Percentiles rank a stretch among this genome's conserved stretches.
Conservation (phyloP, 441 rosid genomes). For the Euphorbia celastroides region DNA sequence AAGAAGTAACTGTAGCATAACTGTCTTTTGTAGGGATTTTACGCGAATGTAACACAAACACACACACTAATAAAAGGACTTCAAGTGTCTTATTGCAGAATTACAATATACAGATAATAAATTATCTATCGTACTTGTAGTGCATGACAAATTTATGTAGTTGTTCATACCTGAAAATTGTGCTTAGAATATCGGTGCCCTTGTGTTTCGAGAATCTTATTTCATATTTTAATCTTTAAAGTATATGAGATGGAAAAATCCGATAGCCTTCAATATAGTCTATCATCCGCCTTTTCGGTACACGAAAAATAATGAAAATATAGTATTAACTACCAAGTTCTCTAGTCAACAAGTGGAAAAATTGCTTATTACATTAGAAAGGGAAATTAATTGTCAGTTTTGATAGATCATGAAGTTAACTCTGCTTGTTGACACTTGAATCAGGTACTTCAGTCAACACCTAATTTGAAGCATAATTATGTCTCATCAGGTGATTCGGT, state of each 20-base stretch:
- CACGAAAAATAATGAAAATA: neutral
- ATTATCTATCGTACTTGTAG: neutral
- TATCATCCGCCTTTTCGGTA: neutral
- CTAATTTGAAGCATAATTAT: slow-evolving; percentile 21
- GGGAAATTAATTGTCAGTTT: neutral
- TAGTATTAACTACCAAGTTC: neutral
- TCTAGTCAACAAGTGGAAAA: neutral
- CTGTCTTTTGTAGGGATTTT: neutral
- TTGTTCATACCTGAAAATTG: neutral
- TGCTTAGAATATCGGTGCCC: neutral
- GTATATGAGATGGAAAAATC: neutral
- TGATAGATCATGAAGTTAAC: slow-evolving; percentile 4
- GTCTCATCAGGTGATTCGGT: slow-evolving; percentile 30
- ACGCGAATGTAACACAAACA: neutral
- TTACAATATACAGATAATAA: neutral
- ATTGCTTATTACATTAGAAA: neutral
- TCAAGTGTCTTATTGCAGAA: neutral
- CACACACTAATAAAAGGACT: neutral
- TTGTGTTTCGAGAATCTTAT: neutral
- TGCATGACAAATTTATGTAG: too few species aligned
- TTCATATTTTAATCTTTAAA: neutral
- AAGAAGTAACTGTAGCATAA: neutral
- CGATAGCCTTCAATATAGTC: neutral
- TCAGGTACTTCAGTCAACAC: slow-evolving; percentile 21
- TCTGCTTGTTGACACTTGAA: slow-evolving; percentile 1